phyloP scores from a whole-genome alignment of 768 basidiomycete species.

The Boletellus emodensis region DNA sequence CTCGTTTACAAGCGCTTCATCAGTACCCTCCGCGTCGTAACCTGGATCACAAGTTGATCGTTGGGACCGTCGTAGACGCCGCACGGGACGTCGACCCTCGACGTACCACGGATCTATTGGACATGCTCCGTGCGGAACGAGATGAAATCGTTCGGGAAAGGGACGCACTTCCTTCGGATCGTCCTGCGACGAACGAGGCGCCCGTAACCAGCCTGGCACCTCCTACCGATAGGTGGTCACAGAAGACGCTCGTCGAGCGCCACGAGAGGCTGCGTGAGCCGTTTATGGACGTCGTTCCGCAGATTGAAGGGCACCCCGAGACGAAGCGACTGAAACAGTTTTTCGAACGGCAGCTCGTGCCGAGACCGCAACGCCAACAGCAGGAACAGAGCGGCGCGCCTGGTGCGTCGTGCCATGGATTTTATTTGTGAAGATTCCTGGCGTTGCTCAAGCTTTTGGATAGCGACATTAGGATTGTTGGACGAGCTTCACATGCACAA shows the following conservation, averaged over 20 bases:
- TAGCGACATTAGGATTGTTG: background rate
- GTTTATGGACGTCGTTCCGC: background rate
- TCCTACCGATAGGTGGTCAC: too few relatives aligned
- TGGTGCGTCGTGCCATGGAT: background rate
- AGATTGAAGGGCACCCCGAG: background rate
- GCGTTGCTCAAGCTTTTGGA: background rate
- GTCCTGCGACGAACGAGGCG: background rate
- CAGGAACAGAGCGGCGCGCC: background rate
- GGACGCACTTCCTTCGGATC: too few relatives aligned
- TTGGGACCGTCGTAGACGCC: background rate
- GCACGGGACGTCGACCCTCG: background rate
- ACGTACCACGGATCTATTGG: background rate
- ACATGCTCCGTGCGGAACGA: background rate
- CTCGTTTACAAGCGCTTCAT: background rate
- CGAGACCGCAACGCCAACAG: background rate
- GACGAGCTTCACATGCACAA: background rate
- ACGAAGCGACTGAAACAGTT: background rate
- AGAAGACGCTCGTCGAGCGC: background rate
- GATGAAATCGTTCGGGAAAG: background rate
- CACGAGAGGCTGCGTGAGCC: background rate
- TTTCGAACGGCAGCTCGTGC: background rate
- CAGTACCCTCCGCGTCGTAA: background rate
- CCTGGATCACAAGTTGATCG: background rate
- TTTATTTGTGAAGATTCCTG: too few relatives aligned
- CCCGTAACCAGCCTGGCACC: background rate